Percentiles rank a stretch among this genome's conserved stretches.
These are phyloP conservation scores for Xerocomus brunneocitrinus DNA, from an alignment of 768 basidiomycete species.

Conservation along the genomic window DNA sequence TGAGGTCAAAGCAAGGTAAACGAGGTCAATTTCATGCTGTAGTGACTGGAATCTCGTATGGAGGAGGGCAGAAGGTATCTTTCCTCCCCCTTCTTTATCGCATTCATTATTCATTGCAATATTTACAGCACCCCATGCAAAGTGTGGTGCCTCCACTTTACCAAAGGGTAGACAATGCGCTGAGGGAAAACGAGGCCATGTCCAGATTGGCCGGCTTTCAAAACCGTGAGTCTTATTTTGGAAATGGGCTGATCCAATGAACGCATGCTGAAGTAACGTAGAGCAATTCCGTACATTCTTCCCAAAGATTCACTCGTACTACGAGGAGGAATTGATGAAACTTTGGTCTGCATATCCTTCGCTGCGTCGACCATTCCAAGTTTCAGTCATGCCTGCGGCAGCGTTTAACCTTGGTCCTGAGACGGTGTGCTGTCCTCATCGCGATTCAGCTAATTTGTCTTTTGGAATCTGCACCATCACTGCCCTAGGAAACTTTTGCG, in stretches of 20 bases:
- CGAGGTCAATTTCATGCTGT: neutral
- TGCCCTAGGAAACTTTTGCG: neutral
- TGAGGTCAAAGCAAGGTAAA: neutral
- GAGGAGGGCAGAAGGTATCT: neutral
- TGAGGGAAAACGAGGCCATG: neutral
- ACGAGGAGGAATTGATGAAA: neutral
- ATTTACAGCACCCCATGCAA: neutral
- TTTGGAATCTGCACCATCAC: constrained; percentile 7
- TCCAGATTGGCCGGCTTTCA: neutral
- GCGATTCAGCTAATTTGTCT: neutral
- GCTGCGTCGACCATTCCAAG: neutral
- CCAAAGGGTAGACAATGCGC: fast-evolving
- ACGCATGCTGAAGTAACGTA: no score
- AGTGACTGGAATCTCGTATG: neutral
- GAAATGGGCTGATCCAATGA: no score
- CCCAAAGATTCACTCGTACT: neutral
- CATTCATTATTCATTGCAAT: no score
- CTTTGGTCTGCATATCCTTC: neutral
- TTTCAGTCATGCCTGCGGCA: neutral
- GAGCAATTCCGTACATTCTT: neutral
- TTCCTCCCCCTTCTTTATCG: no score
- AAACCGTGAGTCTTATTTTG: neutral
- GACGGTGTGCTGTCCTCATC: neutral
- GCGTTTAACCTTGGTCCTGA: constrained; percentile 1
- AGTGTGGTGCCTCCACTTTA: fast-evolving